These are phyloP conservation scores for Hirschioporus abietinus DNA, from an alignment of 768 basidiomycete species.

Conservation along the genomic window DNA sequence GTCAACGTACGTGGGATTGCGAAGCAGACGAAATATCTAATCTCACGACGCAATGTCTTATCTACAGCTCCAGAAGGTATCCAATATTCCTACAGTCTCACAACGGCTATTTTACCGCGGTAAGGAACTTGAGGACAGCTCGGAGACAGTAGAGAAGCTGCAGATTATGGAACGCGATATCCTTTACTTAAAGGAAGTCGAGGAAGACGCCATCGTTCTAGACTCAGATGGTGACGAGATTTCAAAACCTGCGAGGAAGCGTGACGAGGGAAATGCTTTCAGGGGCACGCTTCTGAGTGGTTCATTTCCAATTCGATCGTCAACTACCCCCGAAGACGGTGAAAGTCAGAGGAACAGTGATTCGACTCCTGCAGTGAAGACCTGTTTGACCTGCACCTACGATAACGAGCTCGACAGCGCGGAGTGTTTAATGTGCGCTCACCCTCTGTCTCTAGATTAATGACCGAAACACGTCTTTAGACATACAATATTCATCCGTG, in stretches of 20 bases:
- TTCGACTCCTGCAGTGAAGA: slow-evolving; percentile 27
- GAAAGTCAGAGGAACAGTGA: slow-evolving; percentile 13
- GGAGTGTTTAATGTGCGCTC: neutral
- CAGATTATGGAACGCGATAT: slow-evolving; percentile 55
- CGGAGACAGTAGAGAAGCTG: slow-evolving; percentile 44
- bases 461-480: neutral
- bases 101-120: slow-evolving; percentile 64
- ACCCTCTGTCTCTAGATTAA: neutral
- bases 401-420: slow-evolving; percentile 36
- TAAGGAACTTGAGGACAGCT: slow-evolving; percentile 60
- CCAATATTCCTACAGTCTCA: slow-evolving; percentile 68
- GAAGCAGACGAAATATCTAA: slow-evolving; percentile 4
- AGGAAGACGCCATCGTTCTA: slow-evolving; percentile 46
- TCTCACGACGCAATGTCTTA: slow-evolving; percentile 1
- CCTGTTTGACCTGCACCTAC: slow-evolving; percentile 57
- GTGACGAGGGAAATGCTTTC: slow-evolving; percentile 64
- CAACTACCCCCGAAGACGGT: slow-evolving; percentile 12
- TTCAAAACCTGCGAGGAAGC: slow-evolving; percentile 33
- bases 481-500: neutral
- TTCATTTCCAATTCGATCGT: neutral
- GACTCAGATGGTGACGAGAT: slow-evolving; percentile 44
- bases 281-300: slow-evolving; percentile 66
- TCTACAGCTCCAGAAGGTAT: slow-evolving; percentile 52
- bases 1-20: slow-evolving; percentile 45
- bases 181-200: slow-evolving; percentile 60